Conservation (phyloP, 1,284 basidiomycete genomes). For the Ganoderma boninense region DNA sequence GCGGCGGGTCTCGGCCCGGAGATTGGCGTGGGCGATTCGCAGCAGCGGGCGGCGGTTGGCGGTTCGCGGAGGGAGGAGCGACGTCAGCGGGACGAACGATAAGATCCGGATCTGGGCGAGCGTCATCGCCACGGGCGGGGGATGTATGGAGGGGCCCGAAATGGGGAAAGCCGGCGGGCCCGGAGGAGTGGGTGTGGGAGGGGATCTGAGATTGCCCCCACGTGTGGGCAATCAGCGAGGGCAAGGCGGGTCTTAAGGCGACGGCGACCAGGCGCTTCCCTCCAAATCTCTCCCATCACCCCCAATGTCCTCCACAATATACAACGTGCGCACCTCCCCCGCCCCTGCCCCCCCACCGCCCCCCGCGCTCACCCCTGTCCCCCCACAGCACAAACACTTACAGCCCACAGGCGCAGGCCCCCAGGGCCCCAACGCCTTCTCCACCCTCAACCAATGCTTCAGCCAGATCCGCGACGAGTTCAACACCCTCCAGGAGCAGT, state of each 20-base stretch:
- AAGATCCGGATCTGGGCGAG: conserved; percentile 27
- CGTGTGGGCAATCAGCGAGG: conserved; percentile 31
- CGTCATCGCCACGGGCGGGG: conserved; percentile 4
- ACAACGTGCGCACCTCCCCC: conserved; percentile 41
- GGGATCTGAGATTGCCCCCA: conserved; percentile 33
- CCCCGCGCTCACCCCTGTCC: conserved; percentile 15
- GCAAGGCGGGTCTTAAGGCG: conserved; percentile 32
- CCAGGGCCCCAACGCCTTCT: conserved; percentile 48
- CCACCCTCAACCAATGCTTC: conserved; percentile 81
- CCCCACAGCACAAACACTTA: conserved; percentile 67
- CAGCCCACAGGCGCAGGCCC: conserved; percentile 62
- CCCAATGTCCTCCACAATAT: conserved; percentile 46
- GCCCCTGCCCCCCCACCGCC: conserved; percentile 2
- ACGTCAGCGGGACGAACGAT: conserved; percentile 19
- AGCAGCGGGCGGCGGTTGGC: background rate
- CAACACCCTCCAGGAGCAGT: conserved; percentile 79
- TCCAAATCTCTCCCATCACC: conserved; percentile 35
- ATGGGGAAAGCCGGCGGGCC: conserved; percentile 36
- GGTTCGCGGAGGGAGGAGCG: conserved; percentile 12
- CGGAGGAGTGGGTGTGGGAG: conserved; percentile 27
- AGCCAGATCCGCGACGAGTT: conserved; percentile 90
- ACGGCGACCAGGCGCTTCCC: conserved; percentile 29
- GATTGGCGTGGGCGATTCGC: conserved; percentile 1
- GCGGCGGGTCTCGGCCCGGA: background rate
- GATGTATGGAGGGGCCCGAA: conserved; percentile 21